Base-by-base conservation (phyloP, 2,329 filamentous ascomycete genomes). In the Alternaria metachromatica region DNA sequence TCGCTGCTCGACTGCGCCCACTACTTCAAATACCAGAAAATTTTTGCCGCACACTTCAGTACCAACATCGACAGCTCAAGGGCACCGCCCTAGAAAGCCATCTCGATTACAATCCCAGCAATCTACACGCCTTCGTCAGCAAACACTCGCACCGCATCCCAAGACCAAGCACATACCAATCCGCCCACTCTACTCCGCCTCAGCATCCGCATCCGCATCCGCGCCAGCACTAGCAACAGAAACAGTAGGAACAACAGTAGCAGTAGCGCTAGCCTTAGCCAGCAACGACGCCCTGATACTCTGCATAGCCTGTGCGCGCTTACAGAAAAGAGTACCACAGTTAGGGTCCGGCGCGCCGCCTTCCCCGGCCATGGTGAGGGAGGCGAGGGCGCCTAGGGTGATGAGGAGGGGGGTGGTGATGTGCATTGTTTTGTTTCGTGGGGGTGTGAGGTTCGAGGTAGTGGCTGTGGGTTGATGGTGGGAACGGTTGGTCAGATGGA, bases 271-370 rank as follows among this genome's bases (percentile, higher is more conserved):
- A 18, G 20, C 49, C 9, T 15, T 13, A 2, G 49, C 49, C n/a
- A 51, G 49, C 12, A 51, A 10, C 18, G 49, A 51, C 13, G 51
- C 18, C 23, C 26, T 41, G 25, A 30, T 18, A 11, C 3, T 11
- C 15, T 21, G 9, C n/a, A 41, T 18, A 10, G 53, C 30, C 10
- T 41, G 25, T 12, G 13, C 21, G 26, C 62, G 62, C 12, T 12
- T 44, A 46, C 62, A 62, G n/a, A 65, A 65, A 1, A 45, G 62
- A 9, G 62, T 45, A 12, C 62, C 62, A 30, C 59, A 65, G 21
- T n/a, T 41, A 4, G 62, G 62, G 12, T n/a, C 8, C 18, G 26
- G 30, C 10, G 51, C 20, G 11, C 5, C 26, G 43, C 8, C 9
- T 12, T 43, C 9, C 6, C 26, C 26, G 15, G 44, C 50, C 15